A percentile compares a stretch with the other conserved stretches of the same genome.
phyloP scores from a whole-genome alignment of 108 stramenopile species.

The Cyclostephanos tholiformis region DNA sequence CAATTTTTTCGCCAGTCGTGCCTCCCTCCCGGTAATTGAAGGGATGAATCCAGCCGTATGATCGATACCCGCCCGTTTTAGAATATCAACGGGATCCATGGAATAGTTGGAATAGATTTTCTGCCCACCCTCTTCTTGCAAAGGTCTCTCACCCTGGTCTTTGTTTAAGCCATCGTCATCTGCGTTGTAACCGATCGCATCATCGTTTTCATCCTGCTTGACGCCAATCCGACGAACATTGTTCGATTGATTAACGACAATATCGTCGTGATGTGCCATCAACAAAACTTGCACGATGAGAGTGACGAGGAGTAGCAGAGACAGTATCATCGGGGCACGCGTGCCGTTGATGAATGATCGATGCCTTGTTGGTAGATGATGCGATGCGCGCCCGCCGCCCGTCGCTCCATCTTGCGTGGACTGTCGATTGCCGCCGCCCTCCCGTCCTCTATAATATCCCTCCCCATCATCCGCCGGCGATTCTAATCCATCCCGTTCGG shows the following conservation, averaged over 20 bases:
- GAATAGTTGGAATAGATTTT: constrained; percentile 19
- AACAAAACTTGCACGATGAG: constrained; percentile 29
- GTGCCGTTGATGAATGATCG: constrained; percentile 8
- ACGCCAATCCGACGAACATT: background rate
- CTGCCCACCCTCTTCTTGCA: background rate
- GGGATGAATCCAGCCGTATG: constrained; percentile 26
- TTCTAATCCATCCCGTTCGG: constrained; percentile 33
- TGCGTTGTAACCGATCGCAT: constrained; percentile 6
- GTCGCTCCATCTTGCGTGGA: background rate
- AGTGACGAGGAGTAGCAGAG: constrained; percentile 28
- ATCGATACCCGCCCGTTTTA: constrained; percentile 39
- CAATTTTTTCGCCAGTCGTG: background rate
- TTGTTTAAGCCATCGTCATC: background rate
- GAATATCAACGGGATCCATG: constrained; percentile 42
- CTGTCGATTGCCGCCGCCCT: background rate
- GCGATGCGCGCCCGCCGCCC: background rate
- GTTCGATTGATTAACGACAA: constrained; percentile 7
- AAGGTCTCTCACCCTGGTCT: background rate
- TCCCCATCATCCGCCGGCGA: constrained; percentile 19
- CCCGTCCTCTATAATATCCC: constrained; percentile 8
- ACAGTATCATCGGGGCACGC: constrained; percentile 21
- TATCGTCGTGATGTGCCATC: constrained; percentile 22
- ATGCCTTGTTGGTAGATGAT: constrained; percentile 2
- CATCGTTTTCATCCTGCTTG: too few species aligned
- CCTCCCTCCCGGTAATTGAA: constrained; percentile 10